These are phyloP conservation scores for Coniochaeta ligniaria DNA, from an alignment of 2,329 filamentous ascomycete species.

Conservation along the genomic window DNA sequence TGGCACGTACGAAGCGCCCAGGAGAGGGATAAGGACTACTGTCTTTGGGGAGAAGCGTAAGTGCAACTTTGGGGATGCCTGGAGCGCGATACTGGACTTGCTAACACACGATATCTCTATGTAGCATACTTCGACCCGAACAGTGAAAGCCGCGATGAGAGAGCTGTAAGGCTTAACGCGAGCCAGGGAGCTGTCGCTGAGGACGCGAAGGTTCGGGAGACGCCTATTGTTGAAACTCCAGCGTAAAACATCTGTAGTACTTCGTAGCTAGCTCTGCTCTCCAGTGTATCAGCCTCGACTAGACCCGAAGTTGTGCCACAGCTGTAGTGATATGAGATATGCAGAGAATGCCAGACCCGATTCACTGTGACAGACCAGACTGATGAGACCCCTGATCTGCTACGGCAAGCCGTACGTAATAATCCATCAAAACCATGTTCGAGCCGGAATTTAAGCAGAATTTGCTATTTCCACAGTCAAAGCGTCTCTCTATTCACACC, in stretches of 20 bases:
- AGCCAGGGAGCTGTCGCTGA: slow-evolving; percentile 7
- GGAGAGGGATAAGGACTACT: slow-evolving; percentile 31
- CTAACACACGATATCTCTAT: background rate
- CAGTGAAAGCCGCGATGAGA: slow-evolving; percentile 21
- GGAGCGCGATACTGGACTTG: background rate
- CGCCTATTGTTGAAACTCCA: background rate
- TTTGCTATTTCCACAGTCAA: too few species aligned
- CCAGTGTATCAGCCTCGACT: too few species aligned
- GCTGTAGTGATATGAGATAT: background rate
- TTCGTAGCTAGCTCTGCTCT: background rate
- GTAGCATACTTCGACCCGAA: slow-evolving; percentile 23
- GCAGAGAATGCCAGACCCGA: background rate
- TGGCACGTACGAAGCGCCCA: slow-evolving; percentile 26
- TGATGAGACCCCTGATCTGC: background rate
- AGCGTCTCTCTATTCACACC: too few species aligned
- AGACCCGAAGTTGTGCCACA: background rate
- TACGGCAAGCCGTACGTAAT: too few species aligned
- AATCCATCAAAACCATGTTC: too few species aligned
- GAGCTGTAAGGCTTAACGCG: slow-evolving; percentile 13
- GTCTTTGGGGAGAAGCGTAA: slow-evolving; percentile 37
- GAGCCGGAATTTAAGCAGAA: too few species aligned
- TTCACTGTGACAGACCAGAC: too few species aligned
- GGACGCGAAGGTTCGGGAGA: background rate
- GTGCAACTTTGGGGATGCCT: slow-evolving; percentile 6
- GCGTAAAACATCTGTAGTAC: background rate